Evolutionary conservation across 441 rosid species (phyloP).

Genomic region (Adansonia rubrostipa): DNA sequence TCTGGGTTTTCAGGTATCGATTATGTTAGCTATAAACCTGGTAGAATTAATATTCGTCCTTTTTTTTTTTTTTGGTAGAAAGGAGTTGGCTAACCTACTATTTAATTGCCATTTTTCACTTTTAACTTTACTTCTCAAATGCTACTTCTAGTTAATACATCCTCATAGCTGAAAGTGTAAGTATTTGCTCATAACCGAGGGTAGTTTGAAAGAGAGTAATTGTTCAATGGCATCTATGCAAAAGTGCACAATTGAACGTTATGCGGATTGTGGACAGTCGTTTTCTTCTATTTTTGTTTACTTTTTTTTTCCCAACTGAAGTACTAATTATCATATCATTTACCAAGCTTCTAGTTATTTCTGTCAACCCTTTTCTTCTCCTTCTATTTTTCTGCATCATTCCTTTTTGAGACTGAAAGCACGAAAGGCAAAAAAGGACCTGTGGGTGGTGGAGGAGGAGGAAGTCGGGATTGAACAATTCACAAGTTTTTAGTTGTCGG

Average conservation of each 20-base stretch:
- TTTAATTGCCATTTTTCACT: neutral
- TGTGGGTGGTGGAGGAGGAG: neutral
- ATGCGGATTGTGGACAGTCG: neutral
- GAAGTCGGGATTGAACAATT: conserved; percentile 4
- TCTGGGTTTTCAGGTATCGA: neutral
- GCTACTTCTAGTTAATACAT: neutral
- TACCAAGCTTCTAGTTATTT: neutral
- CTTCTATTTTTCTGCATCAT: neutral
- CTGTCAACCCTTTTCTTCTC: neutral
- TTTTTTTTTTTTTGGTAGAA: too few species aligned
- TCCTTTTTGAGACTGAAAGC: conserved; percentile 2
- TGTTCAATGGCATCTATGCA: neutral
- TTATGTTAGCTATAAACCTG: neutral
- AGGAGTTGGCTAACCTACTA: neutral
- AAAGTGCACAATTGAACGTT: neutral
- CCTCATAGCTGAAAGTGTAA: neutral
- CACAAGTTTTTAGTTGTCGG: neutral
- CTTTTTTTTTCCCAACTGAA: neutral
- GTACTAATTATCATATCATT: conserved; percentile 5
- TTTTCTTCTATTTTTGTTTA: neutral
- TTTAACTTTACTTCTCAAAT: neutral
- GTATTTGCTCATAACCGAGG: neutral
- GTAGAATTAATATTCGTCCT: neutral
- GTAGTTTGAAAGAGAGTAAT: neutral
- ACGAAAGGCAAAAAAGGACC: neutral